Evolutionary conservation across 2,329 filamentous ascomycete genomes (phyloP), one percentile per base, ranked within the genome.

Genomic region (Aspergillus latus): DNA sequence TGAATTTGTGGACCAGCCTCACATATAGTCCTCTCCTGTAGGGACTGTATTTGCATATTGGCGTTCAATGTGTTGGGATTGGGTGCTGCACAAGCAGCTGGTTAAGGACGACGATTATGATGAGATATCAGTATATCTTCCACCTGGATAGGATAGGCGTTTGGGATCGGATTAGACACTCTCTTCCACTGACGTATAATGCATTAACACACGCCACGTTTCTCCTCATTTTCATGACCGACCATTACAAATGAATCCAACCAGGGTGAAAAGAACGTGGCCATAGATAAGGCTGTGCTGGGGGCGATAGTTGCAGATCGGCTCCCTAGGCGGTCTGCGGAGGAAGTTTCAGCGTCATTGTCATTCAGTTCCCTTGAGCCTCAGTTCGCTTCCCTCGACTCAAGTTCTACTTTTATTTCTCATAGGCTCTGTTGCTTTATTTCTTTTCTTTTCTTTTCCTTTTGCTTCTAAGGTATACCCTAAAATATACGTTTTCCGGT

Each of bases 31-130:
- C 50, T 43, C n/a, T 39, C 32, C 32, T 48, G 36, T 52, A 53
- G 34, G 49, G 54, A 49, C 29, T 53, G 45, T 48, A 46, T 57
- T 53, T 57, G 54, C 54, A 57, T 57, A 49, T 15, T 57, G 54
- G 54, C 49, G 54, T 57, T 57, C 11, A 6, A 50, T 26, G 26
- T 16, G 37, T 42, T 34, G 36, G 36, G n/a, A n/a, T 49, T 37
- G 46, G 36, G 26, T 39, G 46, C 8, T 49, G 34, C 21, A 40
- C 47, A n/a, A 15, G 21, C 34, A 40, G 34, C 34, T 49, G 46
- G 29, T 40, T 51, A 39, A 34, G 42, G 43, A 42, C 37, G 42
- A 47, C 43, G 43, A 15, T 52, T 28, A 47, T 46, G 34, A 47
- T 39, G 49, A 44, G 34, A 43, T 50, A 50, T 50, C n/a, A 13